phyloP scores from a whole-genome alignment of 257 asterid species.

The Gynochthodes officinalis region DNA sequence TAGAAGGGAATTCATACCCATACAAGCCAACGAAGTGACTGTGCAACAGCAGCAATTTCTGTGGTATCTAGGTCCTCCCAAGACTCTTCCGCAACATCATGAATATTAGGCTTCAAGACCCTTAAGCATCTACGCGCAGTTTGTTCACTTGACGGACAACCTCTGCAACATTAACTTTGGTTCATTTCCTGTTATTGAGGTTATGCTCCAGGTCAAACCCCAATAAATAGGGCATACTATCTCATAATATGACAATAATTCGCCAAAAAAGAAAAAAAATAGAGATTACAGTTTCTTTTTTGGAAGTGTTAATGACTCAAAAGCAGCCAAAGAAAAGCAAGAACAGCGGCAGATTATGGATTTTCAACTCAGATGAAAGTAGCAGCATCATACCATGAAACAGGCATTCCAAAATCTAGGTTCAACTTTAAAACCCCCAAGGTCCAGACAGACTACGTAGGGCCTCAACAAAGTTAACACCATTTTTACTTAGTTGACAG shows the following conservation, averaged over 20 bases:
- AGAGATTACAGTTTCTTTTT: background rate
- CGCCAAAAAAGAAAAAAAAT: background rate
- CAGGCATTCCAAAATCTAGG: background rate
- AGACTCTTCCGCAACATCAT: slow-evolving; percentile 65
- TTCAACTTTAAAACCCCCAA: background rate
- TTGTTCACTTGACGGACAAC: slow-evolving; percentile 65
- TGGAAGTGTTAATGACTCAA: background rate
- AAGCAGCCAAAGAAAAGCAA: background rate
- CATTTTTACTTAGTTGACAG: background rate
- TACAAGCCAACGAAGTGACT: slow-evolving; percentile 88
- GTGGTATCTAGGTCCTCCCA: slow-evolving; percentile 92
- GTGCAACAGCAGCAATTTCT: slow-evolving; percentile 55
- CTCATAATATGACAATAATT: background rate
- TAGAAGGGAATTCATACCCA: slow-evolving; percentile 56
- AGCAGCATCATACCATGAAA: background rate
- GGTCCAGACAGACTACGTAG: background rate
- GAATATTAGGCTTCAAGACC: slow-evolving; percentile 64
- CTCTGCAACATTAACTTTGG: slow-evolving; percentile 81
- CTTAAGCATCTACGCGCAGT: slow-evolving; percentile 64
- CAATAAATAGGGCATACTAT: slow-evolving; percentile 28
- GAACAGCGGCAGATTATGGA: background rate
- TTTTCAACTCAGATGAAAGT: background rate
- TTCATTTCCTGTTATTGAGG: slow-evolving; percentile 57
- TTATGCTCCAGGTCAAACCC: slow-evolving; percentile 42
- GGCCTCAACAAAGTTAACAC: background rate